These are phyloP conservation scores for Fusarium agapanthi DNA, from an alignment of 2,329 filamentous ascomycete genomes.

Conservation along the genomic window DNA sequence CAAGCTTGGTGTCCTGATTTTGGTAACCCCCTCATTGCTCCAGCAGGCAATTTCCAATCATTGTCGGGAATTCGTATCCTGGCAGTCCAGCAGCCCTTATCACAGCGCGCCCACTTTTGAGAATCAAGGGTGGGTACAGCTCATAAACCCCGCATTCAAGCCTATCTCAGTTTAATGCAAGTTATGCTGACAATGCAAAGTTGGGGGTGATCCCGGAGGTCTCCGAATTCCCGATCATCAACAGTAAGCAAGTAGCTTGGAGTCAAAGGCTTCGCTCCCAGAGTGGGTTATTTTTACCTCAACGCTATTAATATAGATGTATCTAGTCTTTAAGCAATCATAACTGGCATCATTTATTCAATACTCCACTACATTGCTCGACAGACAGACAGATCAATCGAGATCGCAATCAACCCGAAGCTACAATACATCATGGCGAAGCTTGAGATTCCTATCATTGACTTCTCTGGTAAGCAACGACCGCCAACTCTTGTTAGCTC, in stretches of 20 bases:
- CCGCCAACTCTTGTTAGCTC: accelerated
- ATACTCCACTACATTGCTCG: background rate
- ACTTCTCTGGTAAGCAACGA: background rate
- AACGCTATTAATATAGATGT: background rate
- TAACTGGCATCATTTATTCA: background rate
- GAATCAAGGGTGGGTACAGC: background rate
- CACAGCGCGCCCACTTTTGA: background rate
- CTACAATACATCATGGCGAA: background rate
- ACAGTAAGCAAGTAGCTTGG: slow-evolving; percentile 35
- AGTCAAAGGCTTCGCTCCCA: background rate
- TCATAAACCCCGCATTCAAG: background rate
- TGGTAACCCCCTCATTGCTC: background rate
- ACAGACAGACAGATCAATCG: background rate
- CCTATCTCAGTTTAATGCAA: background rate
- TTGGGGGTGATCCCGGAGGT: background rate
- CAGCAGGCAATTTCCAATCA: background rate
- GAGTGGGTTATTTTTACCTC: background rate
- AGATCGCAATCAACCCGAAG: background rate
- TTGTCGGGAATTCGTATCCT: background rate
- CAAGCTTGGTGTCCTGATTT: background rate
- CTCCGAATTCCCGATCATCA: background rate
- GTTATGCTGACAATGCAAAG: background rate
- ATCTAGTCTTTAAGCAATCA: background rate
- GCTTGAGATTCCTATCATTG: background rate
- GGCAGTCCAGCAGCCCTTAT: background rate